Percentiles rank a stretch among this genome's conserved stretches.
These are phyloP conservation scores for Pseudofabraea citricarpa DNA, from an alignment of 2,329 filamentous ascomycete species.

Conservation along the genomic window DNA sequence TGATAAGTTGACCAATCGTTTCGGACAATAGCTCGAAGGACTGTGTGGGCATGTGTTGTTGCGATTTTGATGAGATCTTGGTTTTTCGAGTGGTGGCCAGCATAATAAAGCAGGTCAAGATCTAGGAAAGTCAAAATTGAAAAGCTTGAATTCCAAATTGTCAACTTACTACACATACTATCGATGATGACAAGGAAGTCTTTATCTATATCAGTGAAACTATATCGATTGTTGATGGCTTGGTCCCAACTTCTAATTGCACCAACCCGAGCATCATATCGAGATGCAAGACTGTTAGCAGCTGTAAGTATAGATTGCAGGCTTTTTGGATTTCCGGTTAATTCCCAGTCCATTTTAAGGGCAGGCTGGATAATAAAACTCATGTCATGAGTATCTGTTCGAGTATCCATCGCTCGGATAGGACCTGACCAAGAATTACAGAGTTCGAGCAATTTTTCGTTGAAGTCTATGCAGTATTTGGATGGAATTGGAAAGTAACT, in stretches of 20 bases:
- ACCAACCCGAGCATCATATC: constrained; percentile 10
- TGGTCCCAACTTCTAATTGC: constrained; percentile 35
- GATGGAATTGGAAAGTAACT: background rate
- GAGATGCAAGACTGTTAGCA: constrained; percentile 21
- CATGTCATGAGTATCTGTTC: constrained; percentile 38
- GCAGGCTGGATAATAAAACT: constrained; percentile 41
- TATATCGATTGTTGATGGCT: constrained; percentile 10
- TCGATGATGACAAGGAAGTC: constrained; percentile 29
- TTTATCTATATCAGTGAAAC: constrained; percentile 10
- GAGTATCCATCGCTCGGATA: constrained; percentile 8
- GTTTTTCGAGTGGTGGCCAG: constrained; percentile 24
- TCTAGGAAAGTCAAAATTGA: constrained; percentile 14
- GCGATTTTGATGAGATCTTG: constrained; percentile 25
- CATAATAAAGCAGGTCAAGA: constrained; percentile 29
- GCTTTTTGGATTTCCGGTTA: constrained; percentile 9
- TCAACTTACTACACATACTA: constrained; percentile 24
- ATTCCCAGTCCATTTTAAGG: constrained; percentile 26
- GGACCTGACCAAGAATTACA: constrained; percentile 12
- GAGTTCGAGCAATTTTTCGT: constrained; percentile 6
- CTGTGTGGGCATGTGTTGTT: constrained; percentile 28
- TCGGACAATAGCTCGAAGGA: constrained; percentile 28
- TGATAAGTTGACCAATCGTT: constrained; percentile 29
- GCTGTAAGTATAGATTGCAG: constrained; percentile 12
- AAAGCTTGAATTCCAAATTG: too few species aligned
- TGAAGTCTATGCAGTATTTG: constrained; percentile 1